These are phyloP conservation scores for Voacanga thouarsii DNA, from an alignment of 257 asterid genomes.

Conservation along the genomic window DNA sequence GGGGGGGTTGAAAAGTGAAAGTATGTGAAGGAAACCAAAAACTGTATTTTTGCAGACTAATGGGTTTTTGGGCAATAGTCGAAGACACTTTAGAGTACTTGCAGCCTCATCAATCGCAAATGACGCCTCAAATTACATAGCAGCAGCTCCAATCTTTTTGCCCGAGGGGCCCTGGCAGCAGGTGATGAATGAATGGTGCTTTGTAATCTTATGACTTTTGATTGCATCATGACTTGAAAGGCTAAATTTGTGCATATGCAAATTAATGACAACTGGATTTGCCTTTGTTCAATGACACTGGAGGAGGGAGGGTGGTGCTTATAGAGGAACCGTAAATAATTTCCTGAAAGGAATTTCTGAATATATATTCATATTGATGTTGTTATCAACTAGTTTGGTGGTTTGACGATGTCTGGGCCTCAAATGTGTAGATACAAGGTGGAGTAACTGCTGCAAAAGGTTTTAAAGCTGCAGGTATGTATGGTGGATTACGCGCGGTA, in stretches of 20 bases:
- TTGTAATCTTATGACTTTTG: not conserved
- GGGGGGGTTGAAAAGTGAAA: not conserved
- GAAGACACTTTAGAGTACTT: slow-evolving; percentile 38
- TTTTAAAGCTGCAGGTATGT: slow-evolving; percentile 95
- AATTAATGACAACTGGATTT: not conserved
- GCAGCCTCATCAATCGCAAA: slow-evolving; percentile 42
- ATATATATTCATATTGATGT: not conserved
- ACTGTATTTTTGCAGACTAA: slow-evolving; percentile 35
- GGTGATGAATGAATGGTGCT: slow-evolving; percentile 30
- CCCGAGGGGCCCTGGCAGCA: slow-evolving; percentile 91
- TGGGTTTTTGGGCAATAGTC: slow-evolving; percentile 19
- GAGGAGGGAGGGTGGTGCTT: not conserved
- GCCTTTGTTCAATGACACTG: not conserved
- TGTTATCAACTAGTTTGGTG: not conserved
- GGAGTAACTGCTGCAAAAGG: slow-evolving; percentile 97
- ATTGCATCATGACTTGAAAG: not conserved
- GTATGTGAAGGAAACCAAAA: not conserved
- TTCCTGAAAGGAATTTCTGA: not conserved
- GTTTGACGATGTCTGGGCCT: slow-evolving; percentile 20
- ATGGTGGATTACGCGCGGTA: slow-evolving; percentile 90
- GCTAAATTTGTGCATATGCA: not conserved
- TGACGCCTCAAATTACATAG: slow-evolving; percentile 57
- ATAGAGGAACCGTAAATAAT: not conserved
- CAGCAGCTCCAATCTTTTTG: slow-evolving; percentile 85
- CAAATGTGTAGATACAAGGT: slow-evolving; percentile 66